Percentiles rank a stretch among this genome's conserved stretches.
Conservation (phyloP, 2,329 filamentous ascomycete genomes). For the Colletotrichum agaves region DNA sequence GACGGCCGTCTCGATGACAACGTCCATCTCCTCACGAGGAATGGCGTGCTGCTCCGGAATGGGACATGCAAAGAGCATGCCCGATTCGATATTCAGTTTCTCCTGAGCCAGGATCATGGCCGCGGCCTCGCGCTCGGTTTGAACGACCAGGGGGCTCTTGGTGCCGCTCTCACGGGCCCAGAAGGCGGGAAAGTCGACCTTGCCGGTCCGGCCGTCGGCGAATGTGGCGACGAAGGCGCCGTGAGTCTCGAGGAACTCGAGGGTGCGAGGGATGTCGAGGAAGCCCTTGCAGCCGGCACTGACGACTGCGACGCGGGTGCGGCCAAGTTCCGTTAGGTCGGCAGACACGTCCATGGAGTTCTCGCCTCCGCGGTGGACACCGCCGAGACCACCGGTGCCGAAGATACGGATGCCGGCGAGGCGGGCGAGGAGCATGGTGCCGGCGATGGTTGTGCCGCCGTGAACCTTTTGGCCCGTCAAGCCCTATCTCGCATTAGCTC, state of each 20-base stretch:
- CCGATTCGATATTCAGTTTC: conserved; percentile 77
- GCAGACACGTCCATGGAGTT: conserved; percentile 92
- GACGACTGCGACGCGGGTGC: conserved; percentile 88
- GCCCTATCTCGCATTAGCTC: conserved; percentile 55
- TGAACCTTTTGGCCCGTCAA: conserved; percentile 75
- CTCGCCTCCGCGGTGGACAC: conserved; percentile 91
- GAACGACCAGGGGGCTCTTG: conserved; percentile 79
- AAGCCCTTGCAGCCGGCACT: conserved; percentile 96
- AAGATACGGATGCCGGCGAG: conserved; percentile 92
- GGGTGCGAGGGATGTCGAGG: conserved; percentile 87
- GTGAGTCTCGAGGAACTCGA: conserved; percentile 80
- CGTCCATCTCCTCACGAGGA: conserved; percentile 75
- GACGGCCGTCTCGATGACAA: conserved; percentile 75
- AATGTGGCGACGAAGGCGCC: conserved; percentile 90
- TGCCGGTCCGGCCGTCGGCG: conserved; percentile 78
- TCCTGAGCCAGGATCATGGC: conserved; percentile 87
- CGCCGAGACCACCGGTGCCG: conserved; percentile 92
- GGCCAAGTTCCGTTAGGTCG: conserved; percentile 91
- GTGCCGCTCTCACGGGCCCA: conserved; percentile 89
- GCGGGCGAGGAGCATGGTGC: conserved; percentile 89
- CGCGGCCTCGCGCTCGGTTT: conserved; percentile 83
- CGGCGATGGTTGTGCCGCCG: conserved; percentile 92
- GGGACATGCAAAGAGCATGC: conserved; percentile 89
- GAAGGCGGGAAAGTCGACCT: conserved; percentile 90
- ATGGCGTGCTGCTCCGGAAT: conserved; percentile 79